phyloP scores from a whole-genome alignment of 1,139 yeast species.

The Taiozyma onychis region DNA sequence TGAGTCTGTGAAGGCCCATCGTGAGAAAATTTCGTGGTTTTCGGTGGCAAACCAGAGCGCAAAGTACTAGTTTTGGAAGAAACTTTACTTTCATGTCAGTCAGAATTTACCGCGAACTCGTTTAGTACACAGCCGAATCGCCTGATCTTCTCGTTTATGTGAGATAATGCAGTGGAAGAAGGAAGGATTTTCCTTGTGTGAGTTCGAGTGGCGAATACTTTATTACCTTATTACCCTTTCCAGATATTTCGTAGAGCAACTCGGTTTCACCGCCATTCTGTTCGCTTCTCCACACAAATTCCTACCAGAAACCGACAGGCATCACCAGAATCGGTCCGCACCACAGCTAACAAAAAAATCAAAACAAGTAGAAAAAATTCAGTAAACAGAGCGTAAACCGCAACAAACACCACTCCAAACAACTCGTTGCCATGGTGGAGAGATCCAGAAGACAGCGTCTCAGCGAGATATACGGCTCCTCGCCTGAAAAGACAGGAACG shows the following conservation, averaged over 20 bases:
- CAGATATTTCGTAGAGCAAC: too few species aligned
- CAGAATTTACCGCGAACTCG: background rate
- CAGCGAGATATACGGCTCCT: constrained; percentile 21
- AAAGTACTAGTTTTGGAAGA: background rate
- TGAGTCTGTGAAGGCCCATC: background rate
- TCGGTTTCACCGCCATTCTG: too few species aligned
- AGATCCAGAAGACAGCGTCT: constrained; percentile 24
- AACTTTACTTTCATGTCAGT: background rate
- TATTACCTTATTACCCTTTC: too few species aligned
- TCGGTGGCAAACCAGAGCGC: too few species aligned
- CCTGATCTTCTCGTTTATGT: background rate
- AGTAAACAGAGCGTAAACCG: background rate
- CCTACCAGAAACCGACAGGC: background rate
- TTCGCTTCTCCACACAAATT: too few species aligned
- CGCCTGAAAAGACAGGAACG: constrained; percentile 11
- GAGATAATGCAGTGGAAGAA: background rate
- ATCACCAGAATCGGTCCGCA: background rate
- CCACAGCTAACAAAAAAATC: background rate
- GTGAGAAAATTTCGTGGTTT: background rate
- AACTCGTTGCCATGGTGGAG: constrained; percentile 15
- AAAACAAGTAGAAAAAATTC: background rate
- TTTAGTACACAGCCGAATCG: background rate
- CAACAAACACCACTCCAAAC: background rate
- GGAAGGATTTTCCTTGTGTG: too few species aligned
- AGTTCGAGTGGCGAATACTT: too few species aligned